Evolutionary conservation across 495 filamentous ascomycete genomes (phyloP).

Genomic region (Xylaria sp.): DNA sequence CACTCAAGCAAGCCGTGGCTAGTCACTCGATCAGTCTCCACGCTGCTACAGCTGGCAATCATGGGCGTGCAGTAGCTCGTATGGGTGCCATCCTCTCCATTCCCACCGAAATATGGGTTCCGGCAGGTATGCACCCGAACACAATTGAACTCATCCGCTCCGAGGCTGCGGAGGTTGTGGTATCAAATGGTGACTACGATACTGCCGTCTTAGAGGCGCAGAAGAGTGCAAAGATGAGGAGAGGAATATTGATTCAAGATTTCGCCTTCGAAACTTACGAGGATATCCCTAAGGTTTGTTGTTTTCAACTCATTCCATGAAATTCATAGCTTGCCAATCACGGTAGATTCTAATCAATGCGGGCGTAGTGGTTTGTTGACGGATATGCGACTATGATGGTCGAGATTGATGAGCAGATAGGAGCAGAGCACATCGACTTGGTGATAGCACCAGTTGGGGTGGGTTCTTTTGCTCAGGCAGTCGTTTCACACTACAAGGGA

Average conservation of each 20-base stretch:
- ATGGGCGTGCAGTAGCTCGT: slow-evolving; percentile 71
- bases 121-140: slow-evolving; percentile 54
- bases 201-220: slow-evolving; percentile 56
- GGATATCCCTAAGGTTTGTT: slow-evolving; percentile 59
- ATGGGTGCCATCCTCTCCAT: slow-evolving; percentile 66
- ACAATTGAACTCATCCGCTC: slow-evolving; percentile 60
- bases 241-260: slow-evolving; percentile 68
- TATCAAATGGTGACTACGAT: slow-evolving; percentile 67
- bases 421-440: slow-evolving; percentile 43
- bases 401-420: slow-evolving; percentile 65
- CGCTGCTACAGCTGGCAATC: slow-evolving; percentile 72
- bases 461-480: slow-evolving; percentile 69
- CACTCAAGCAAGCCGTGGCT: slow-evolving; percentile 39
- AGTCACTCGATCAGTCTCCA: slow-evolving; percentile 42
- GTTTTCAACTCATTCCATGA: neutral
- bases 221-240: slow-evolving; percentile 39
- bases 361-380: slow-evolving; percentile 68
- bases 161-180: slow-evolving; percentile 63
- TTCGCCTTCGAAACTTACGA: slow-evolving; percentile 67
- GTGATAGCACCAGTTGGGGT: slow-evolving; percentile 69
- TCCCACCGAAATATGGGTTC: slow-evolving; percentile 62
- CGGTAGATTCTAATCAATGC: neutral
- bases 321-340: neutral
- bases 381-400: slow-evolving; percentile 73
- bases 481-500: slow-evolving; percentile 64